Percentiles rank a stretch among this genome's conserved stretches.
phyloP scores from a whole-genome alignment of 108 stramenopile genomes.

The Nitzschia putrida region DNA sequence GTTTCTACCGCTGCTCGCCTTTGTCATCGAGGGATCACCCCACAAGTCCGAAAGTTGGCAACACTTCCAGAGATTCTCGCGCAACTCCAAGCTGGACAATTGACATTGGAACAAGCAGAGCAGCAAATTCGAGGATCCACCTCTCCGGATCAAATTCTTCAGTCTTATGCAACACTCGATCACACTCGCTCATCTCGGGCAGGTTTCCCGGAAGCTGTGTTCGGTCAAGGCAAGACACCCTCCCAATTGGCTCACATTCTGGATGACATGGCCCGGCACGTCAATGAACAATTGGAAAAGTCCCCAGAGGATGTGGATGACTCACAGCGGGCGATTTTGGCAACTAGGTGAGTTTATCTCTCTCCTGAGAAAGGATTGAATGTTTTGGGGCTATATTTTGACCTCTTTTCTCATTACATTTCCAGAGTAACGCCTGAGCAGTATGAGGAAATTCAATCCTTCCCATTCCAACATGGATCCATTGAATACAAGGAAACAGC shows the following conservation, averaged over 20 bases:
- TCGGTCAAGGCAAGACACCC: constrained; percentile 79
- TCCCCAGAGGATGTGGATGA: constrained; percentile 7
- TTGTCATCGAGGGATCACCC: too few species aligned
- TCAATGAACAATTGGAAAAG: constrained; percentile 49
- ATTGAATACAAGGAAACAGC: constrained; percentile 71
- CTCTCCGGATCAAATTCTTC: constrained; percentile 49
- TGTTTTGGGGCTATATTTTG: not conserved
- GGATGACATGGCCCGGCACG: constrained; percentile 80
- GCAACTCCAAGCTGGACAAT: constrained; percentile 29
- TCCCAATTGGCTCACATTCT: constrained; percentile 74
- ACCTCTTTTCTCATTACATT: not conserved
- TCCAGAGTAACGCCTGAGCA: constrained; percentile 43
- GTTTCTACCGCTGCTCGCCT: too few species aligned
- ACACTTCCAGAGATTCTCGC: constrained; percentile 24
- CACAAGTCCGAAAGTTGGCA: too few species aligned
- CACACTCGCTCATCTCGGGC: constrained; percentile 65
- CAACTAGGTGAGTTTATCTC: constrained; percentile 55
- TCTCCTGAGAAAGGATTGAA: not conserved
- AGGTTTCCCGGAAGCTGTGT: constrained; percentile 88
- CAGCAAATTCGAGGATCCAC: constrained; percentile 5
- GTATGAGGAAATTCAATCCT: constrained; percentile 33
- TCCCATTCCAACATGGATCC: constrained; percentile 56
- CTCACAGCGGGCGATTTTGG: constrained; percentile 62
- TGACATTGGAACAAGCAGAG: constrained; percentile 30
- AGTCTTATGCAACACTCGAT: constrained; percentile 82